These are phyloP conservation scores for Nemania sp. DNA, from an alignment of 2,329 filamentous ascomycete genomes.

Conservation along the genomic window DNA sequence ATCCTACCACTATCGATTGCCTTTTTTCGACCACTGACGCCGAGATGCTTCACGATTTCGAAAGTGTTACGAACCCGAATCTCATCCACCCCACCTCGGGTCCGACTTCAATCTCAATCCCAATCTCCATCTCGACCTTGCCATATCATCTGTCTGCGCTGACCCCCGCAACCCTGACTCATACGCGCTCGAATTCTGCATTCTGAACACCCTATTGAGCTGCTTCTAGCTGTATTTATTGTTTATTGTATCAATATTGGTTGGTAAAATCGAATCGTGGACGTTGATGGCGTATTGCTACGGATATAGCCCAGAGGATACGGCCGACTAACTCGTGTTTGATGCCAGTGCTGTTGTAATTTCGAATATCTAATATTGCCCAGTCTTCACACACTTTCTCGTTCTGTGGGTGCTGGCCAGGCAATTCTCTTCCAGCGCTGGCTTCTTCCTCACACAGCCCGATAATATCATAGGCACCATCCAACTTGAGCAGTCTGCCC, in stretches of 20 bases:
- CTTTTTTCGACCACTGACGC: slow-evolving; percentile 36
- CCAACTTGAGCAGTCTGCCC: slow-evolving; percentile 6
- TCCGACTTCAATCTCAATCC: slow-evolving; percentile 28
- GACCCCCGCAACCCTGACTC: slow-evolving; percentile 20
- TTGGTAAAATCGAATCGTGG: slow-evolving; percentile 44
- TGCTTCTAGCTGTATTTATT: slow-evolving; percentile 35
- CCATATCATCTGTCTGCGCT: slow-evolving; percentile 30
- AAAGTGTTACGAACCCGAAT: slow-evolving; percentile 32
- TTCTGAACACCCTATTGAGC: slow-evolving; percentile 37
- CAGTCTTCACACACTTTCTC: slow-evolving; percentile 24
- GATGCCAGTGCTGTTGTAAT: slow-evolving; percentile 39
- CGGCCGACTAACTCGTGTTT: slow-evolving; percentile 31
- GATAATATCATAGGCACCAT: slow-evolving; percentile 3
- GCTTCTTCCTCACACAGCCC: slow-evolving; percentile 17
- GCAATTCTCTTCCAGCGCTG: slow-evolving; percentile 21
- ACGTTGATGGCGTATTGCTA: slow-evolving; percentile 19
- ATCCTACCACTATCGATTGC: slow-evolving; percentile 28
- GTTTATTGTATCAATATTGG: slow-evolving; percentile 50
- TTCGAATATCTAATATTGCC: slow-evolving; percentile 41
- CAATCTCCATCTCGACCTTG: slow-evolving; percentile 16
- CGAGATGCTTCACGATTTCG: slow-evolving; percentile 43
- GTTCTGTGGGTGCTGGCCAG: slow-evolving; percentile 23
- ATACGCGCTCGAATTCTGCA: slow-evolving; percentile 16
- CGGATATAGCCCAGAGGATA: slow-evolving; percentile 23
- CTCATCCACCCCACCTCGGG: slow-evolving; percentile 28